Base-by-base conservation (phyloP, 495 filamentous ascomycete species). In the Penicillium taxi region DNA sequence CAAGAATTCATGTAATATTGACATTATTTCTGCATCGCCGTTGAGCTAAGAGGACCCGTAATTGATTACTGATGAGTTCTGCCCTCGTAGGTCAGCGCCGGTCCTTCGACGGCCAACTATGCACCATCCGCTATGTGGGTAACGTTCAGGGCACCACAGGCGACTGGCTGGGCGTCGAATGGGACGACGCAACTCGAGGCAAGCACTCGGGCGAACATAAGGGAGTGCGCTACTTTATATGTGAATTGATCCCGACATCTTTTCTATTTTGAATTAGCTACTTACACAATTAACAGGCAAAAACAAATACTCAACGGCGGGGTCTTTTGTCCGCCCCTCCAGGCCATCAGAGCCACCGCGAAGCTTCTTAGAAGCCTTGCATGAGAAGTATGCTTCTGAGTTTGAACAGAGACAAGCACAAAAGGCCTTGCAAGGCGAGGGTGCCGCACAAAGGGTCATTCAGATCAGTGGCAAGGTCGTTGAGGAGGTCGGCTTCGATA, bases 401-500 rank as follows among this genome's bases (percentile, higher is more conserved):
- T 55, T 56, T 34, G 63, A 64, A 17, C 32, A 47, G 16, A 42
- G 41, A 15, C 33, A 35, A 26, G 42, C 48, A 6, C 9, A 26
- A 9, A 13, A 23, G 11, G n/a, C 33, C 1, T 16, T 42, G 44
- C 12, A 42, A 47, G 16, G 36, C 25, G 54, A 58, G 4, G 47
- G 44, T 11, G 44, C 55, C 1, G 37, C 49, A 4, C 41, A 47
- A 16, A 66, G 70, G 35, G 44, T 65, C 4, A 84, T 95, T 37
- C 50, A 71, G 19, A 81, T 96, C 46, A 86, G 82, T 31, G 78
- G 80, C 12, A 98, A 98, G 57, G 73, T 91, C 16, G 88, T 84
- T 14, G 84, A 98, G 62, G 93, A 96, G 64, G 76, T 98, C 15
- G 91, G 91, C 27, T 96, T 96, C 53, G 89, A 93, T 36, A 95